phyloP scores from a whole-genome alignment of 331 rosid genomes.

The Acacia concinna region DNA sequence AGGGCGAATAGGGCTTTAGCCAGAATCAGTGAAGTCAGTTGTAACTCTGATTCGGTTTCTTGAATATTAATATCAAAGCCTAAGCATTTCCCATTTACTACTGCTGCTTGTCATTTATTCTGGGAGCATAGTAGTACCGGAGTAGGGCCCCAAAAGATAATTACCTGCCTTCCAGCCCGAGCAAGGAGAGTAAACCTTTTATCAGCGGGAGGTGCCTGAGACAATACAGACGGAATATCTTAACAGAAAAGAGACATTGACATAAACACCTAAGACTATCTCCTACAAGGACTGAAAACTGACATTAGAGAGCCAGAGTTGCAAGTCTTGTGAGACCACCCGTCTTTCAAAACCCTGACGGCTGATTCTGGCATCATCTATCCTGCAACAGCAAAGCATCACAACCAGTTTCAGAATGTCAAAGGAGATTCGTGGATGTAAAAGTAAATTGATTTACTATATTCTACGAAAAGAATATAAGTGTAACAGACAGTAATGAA shows the following conservation, averaged over 20 bases:
- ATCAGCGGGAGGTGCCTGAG: conserved; percentile 72
- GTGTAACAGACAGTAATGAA: background rate
- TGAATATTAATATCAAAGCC: too few species aligned
- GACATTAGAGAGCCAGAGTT: conserved; percentile 97
- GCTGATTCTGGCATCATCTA: conserved; percentile 52
- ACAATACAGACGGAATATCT: conserved; percentile 15
- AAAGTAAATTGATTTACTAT: background rate
- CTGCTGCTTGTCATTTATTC: too few species aligned
- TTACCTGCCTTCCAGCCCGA: conserved; percentile 94
- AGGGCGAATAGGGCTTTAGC: too few species aligned
- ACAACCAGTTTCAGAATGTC: background rate
- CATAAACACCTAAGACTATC: background rate
- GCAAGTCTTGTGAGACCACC: conserved; percentile 88
- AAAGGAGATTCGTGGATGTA: background rate
- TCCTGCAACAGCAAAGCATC: conserved; percentile 41
- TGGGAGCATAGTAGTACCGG: too few species aligned
- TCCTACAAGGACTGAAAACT: conserved; percentile 32
- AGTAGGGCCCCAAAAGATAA: background rate
- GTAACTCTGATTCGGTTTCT: too few species aligned
- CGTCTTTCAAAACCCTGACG: conserved; percentile 74
- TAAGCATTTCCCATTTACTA: too few species aligned
- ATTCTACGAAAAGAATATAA: background rate
- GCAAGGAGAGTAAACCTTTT: conserved; percentile 85
- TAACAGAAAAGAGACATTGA: background rate
- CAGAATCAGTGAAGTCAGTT: too few species aligned